Evolutionary conservation across 345 rosid genomes (phyloP).

Genomic region (Populus deltoides): DNA sequence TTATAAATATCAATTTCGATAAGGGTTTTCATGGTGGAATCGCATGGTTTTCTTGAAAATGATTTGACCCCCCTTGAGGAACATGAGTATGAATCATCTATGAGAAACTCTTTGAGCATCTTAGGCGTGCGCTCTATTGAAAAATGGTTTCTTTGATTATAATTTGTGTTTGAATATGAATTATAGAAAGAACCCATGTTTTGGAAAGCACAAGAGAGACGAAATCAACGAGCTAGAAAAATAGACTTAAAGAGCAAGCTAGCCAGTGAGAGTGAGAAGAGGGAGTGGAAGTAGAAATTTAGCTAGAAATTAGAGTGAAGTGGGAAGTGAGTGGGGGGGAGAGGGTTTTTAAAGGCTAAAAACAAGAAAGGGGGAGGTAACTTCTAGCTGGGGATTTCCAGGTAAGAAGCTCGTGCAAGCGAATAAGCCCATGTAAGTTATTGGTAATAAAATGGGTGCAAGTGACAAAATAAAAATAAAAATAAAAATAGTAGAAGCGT

Average conservation of each 20-base stretch:
- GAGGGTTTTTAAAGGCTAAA: conserved; percentile 1
- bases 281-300: neutral
- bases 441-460: conserved; percentile 1
- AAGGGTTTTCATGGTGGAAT: conserved; percentile 3
- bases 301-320: conserved; percentile 8
- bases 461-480: conserved; percentile 32
- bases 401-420: conserved; percentile 38
- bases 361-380: conserved; percentile 50
- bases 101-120: conserved; percentile 84
- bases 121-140: conserved; percentile 32
- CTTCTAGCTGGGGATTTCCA: conserved; percentile 63
- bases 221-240: neutral
- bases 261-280: neutral
- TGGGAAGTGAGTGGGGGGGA: conserved; percentile 13
- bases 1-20: conserved; percentile 8
- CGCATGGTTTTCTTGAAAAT: conserved; percentile 23
- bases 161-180: conserved; percentile 5
- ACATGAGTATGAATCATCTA: conserved; percentile 46
- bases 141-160: conserved; percentile 20
- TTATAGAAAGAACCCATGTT: conserved; percentile 16
- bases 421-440: neutral
- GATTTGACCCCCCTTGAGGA: conserved; percentile 46
- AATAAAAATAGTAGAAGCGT: conserved; percentile 39
- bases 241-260: conserved; percentile 4
- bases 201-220: neutral